Evolutionary conservation across 192 early-diverging fungal genomes (phyloP).

Genomic region (Hyaloraphidium curvatum): DNA sequence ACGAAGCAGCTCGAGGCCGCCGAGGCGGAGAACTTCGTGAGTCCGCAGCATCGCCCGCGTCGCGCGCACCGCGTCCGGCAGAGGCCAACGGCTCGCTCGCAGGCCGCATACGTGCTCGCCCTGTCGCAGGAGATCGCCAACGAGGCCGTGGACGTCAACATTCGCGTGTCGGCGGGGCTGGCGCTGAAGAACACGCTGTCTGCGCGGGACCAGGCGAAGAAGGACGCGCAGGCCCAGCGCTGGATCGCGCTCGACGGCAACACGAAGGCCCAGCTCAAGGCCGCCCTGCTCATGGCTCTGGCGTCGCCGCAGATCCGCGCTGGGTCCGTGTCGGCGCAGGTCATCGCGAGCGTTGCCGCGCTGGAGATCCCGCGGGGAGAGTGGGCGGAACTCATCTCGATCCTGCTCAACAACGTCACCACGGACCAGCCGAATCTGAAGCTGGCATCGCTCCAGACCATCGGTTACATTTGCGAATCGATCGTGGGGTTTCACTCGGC

Average conservation of each 20-base stretch:
- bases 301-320: slow-evolving; percentile 28
- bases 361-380: slow-evolving; percentile 74
- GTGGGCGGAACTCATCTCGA: slow-evolving; percentile 75
- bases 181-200: slow-evolving; percentile 82
- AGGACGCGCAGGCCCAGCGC: slow-evolving; percentile 3
- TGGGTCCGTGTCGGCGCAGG: slow-evolving; percentile 53
- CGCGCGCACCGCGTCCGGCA: not conserved
- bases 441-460: slow-evolving; percentile 62
- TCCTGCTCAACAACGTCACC: slow-evolving; percentile 55
- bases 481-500: slow-evolving; percentile 32
- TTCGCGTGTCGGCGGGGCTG: slow-evolving; percentile 70
- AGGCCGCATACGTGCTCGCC: slow-evolving; percentile 25
- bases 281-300: slow-evolving; percentile 15
- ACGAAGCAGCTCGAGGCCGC: slow-evolving; percentile 51
- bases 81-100: not conserved
- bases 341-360: slow-evolving; percentile 75
- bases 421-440: slow-evolving; percentile 50
- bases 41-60: slow-evolving; percentile 18
- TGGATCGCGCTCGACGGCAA: slow-evolving; percentile 5
- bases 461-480: slow-evolving; percentile 87
- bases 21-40: slow-evolving; percentile 66
- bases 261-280: slow-evolving; percentile 1
- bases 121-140: slow-evolving; percentile 68
- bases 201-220: slow-evolving; percentile 18
- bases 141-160: slow-evolving; percentile 27